These are phyloP conservation scores for Nicotiana rustica DNA, from an alignment of 305 asterid species.

Conservation along the genomic window DNA sequence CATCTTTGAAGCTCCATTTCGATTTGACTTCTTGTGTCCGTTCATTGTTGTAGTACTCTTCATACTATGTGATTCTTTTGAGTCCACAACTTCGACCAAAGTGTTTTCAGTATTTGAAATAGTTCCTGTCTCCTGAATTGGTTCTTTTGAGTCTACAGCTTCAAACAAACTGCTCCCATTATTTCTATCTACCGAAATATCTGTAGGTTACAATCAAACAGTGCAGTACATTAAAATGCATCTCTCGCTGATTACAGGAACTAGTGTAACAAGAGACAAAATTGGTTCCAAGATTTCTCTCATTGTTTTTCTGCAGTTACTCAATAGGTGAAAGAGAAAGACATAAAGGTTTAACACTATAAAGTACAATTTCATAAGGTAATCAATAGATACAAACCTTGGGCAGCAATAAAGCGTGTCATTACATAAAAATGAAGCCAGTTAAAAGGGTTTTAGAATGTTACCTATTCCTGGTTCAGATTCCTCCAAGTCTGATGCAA, in stretches of 20 bases:
- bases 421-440: constrained; percentile 10
- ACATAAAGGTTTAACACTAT: constrained; percentile 9
- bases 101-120: constrained; percentile 38
- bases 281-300: not conserved
- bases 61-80: constrained; percentile 43
- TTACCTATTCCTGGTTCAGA: constrained; percentile 35
- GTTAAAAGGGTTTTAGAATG: not conserved
- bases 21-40: constrained; percentile 40
- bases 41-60: constrained; percentile 41
- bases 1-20: constrained; percentile 45
- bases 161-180: constrained; percentile 36
- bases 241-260: constrained; percentile 15
- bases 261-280: constrained; percentile 13
- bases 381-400: constrained; percentile 9
- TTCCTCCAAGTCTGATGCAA: constrained; percentile 35
- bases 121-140: constrained; percentile 1
- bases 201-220: constrained; percentile 43
- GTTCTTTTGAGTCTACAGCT: constrained; percentile 40
- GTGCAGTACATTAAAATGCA: constrained; percentile 26
- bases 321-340: constrained; percentile 13
- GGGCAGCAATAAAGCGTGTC: not conserved
- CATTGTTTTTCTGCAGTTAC: constrained; percentile 13
- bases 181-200: constrained; percentile 42
- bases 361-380: constrained; percentile 29
- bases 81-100: constrained; percentile 28